Evolutionary conservation across 2,329 filamentous ascomycete genomes (phyloP).

Genomic region (Lachnellula suecica): DNA sequence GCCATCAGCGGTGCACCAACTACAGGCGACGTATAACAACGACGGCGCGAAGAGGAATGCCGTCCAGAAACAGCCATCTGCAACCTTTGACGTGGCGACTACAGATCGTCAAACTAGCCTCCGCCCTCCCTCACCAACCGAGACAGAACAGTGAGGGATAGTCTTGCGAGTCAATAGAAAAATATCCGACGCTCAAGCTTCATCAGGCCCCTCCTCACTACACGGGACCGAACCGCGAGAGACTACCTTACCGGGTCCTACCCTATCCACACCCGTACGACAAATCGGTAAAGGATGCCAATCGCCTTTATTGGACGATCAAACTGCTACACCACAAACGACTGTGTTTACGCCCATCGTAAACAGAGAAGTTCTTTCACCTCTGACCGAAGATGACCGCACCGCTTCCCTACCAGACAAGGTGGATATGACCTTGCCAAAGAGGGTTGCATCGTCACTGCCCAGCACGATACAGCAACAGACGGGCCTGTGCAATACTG

Average conservation of each 20-base stretch:
- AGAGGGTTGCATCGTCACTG: constrained; percentile 3
- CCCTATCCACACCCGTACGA: constrained; percentile 5
- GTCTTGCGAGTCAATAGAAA: constrained; percentile 6
- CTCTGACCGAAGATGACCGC: constrained; percentile 9
- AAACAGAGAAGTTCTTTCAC: constrained; percentile 10
- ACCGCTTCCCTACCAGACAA: constrained; percentile 9
- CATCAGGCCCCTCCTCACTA: constrained; percentile 5
- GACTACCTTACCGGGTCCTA: constrained; percentile 3
- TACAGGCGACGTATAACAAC: constrained; percentile 4
- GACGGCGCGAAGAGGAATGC: constrained; percentile 1
- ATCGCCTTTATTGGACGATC: constrained; percentile 8
- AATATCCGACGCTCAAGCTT: constrained; percentile 5
- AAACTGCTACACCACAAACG: constrained; percentile 6
- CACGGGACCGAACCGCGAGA: constrained; percentile 5
- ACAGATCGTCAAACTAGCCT: constrained; percentile 2
- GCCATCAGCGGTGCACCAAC: background rate
- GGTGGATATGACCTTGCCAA: constrained; percentile 7
- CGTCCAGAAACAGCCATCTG: constrained; percentile 1
- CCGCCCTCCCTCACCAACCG: background rate
- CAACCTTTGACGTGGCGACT: constrained; percentile 1
- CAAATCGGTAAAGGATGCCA: constrained; percentile 11
- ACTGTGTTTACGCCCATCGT: constrained; percentile 10
- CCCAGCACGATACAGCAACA: constrained; percentile 5
- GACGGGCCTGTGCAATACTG: constrained; percentile 2
- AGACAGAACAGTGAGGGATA: constrained; percentile 5